Evolutionary conservation across 768 basidiomycete genomes (phyloP).

Genomic region (Jaapia argillacea): DNA sequence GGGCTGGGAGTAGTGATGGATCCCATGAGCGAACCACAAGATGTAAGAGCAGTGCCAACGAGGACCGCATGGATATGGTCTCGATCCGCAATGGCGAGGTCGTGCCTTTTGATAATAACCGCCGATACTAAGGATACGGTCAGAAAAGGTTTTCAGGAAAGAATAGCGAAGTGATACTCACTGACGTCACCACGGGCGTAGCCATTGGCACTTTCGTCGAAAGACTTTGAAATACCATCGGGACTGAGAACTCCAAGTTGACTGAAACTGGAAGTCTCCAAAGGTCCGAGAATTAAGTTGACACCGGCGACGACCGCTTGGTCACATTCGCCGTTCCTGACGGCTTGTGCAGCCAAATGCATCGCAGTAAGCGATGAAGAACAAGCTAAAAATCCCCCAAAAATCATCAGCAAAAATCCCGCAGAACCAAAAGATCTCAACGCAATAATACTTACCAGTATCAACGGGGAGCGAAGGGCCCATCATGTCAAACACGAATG

Average conservation of each 20-base stretch:
- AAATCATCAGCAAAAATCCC: no score
- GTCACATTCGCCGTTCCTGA: conserved; percentile 10
- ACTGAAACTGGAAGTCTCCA: background rate
- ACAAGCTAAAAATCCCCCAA: no score
- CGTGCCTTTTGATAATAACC: conserved; percentile 3
- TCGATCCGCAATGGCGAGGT: conserved; percentile 7
- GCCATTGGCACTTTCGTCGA: conserved; percentile 9
- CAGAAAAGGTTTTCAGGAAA: no score
- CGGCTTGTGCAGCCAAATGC: conserved; percentile 7
- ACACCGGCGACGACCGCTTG: conserved; percentile 18
- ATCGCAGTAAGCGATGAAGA: background rate
- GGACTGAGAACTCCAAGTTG: conserved; percentile 25
- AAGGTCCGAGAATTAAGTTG: conserved; percentile 13
- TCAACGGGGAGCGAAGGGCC: conserved; percentile 40
- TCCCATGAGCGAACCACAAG: conserved; percentile 19
- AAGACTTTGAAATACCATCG: conserved; percentile 11
- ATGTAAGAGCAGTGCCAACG: conserved; percentile 21
- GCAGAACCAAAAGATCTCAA: no score
- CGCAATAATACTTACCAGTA: conserved; percentile 37
- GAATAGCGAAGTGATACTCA: background rate
- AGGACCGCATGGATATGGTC: conserved; percentile 7
- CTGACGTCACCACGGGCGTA: conserved; percentile 8
- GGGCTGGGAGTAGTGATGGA: conserved; percentile 5
- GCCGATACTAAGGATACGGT: conserved; percentile 1
- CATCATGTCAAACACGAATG: conserved; percentile 23